Evolutionary conservation across 2,329 filamentous ascomycete genomes (phyloP).

Genomic region (Fusarium buxicola): DNA sequence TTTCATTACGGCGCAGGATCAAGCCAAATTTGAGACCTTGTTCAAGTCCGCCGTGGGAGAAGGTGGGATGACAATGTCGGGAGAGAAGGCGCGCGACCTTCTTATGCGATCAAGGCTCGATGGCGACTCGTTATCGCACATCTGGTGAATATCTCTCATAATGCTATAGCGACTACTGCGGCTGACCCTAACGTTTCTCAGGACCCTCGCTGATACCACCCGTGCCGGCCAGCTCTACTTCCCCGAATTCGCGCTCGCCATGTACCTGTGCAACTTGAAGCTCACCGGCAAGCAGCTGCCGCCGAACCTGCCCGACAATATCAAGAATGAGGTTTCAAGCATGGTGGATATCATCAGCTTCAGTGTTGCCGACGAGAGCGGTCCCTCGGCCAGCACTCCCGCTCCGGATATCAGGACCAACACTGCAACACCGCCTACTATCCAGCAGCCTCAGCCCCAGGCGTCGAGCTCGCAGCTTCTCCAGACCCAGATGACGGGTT

Average conservation of each 20-base stretch:
- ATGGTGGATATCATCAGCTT: conserved; percentile 99
- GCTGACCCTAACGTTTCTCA: conserved; percentile 51
- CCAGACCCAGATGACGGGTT: conserved; percentile 76
- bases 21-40: conserved; percentile 95
- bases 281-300: conserved; percentile 89
- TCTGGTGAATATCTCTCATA: conserved; percentile 72
- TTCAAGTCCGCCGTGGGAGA: conserved; percentile 96
- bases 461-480: conserved; percentile 76
- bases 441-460: conserved; percentile 80
- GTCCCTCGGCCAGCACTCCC: conserved; percentile 65
- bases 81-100: conserved; percentile 91
- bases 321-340: conserved; percentile 97
- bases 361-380: conserved; percentile 80
- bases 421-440: conserved; percentile 62
- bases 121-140: conserved; percentile 88
- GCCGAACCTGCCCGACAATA: conserved; percentile 78
- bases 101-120: conserved; percentile 88
- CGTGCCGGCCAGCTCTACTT: conserved; percentile 97
- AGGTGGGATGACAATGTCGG: conserved; percentile 85
- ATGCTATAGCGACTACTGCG: background rate
- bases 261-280: conserved; percentile 98
- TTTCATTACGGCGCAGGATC: conserved; percentile 95
- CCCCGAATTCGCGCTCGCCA: conserved; percentile 95
- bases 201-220: conserved; percentile 94
- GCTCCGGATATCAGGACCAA: conserved; percentile 67